phyloP scores from a whole-genome alignment of 768 basidiomycete genomes.

The Hygrocybe punicea region DNA sequence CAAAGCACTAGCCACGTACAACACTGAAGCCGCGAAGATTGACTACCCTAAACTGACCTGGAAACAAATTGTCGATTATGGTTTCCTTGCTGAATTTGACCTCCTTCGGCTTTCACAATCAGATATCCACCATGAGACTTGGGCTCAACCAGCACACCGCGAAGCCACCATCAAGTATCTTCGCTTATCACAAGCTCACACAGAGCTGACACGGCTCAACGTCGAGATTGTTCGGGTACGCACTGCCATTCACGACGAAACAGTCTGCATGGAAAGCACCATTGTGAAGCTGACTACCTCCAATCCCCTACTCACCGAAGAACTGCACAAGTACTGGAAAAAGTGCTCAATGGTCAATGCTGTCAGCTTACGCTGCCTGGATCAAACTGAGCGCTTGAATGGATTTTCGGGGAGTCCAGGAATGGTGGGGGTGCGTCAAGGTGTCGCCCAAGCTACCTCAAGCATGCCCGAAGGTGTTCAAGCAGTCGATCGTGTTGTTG shows the following conservation, averaged over 20 bases:
- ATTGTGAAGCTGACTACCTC: not conserved
- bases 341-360: constrained; percentile 5
- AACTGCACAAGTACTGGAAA: constrained; percentile 4
- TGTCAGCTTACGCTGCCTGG: not conserved
- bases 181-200: constrained; percentile 25
- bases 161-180: constrained; percentile 26
- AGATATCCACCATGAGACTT: constrained; percentile 25
- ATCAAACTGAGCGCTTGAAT: not conserved
- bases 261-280: not conserved
- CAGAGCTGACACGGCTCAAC: constrained; percentile 31
- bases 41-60: constrained; percentile 18
- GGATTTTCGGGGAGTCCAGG: not conserved
- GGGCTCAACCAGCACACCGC: constrained; percentile 25
- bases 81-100: constrained; percentile 29
- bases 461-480: too few species aligned
- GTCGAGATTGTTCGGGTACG: constrained; percentile 13
- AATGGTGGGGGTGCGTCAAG: not conserved
- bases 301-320: constrained; percentile 4
- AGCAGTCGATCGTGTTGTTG: not conserved
- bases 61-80: constrained; percentile 17
- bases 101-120: constrained; percentile 28
- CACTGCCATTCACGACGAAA: constrained; percentile 13
- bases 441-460: not conserved
- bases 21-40: constrained; percentile 22
- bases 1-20: too few species aligned